Base-by-base conservation (phyloP, 495 filamentous ascomycete genomes). In the Penicillium psychrofluorescens region DNA sequence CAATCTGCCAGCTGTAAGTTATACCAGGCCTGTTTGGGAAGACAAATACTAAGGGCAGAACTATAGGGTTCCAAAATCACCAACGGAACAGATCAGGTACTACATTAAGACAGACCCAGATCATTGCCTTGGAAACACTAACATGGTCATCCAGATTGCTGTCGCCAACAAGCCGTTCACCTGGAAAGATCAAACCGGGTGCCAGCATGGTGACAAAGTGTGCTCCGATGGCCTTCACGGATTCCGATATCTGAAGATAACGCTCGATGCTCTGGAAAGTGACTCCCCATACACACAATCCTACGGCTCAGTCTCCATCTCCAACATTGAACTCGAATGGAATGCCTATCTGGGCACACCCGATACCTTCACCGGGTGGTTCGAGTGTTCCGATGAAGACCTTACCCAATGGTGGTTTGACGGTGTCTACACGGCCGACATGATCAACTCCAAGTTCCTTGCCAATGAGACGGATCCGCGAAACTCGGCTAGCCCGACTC, bases 381-480 rank as follows among this genome's bases (percentile, higher is more conserved):
- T 75, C 40, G 62, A 72, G 42, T 67, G 68, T 14, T 73, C 68
- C 8, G 69, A 75, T 38, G 46, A 58, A 6, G 43, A 68, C 8
- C 48, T 75, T 5, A 75, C 65, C 33, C 68, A 72, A 48, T 75
- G 62, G 61, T 75, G 68, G 68, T 75, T 61, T 42, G 66, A 72
- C 50, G 65, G 58, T 11, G 66, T 67, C 6, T 72, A 75, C 42
- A 75, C 71, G 2, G 62, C 59, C 11, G 71, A 75, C 36, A 60
- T 72, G 54, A 51, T 51, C 41, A 75, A 61, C 2, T 63, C 63
- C 36, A 49, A 44, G 1, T 71, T 75, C 48, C 36, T 53, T 11
- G 53, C 44, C 15, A 60, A 68, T 46, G 54, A 65, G 35, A 61
- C 58, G 8, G 67, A 70, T 38, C 64, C 66, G 2, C 41, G 64